Percentiles rank a stretch among this genome's conserved stretches.
These are phyloP conservation scores for Graphilbum fragrans DNA, from an alignment of 2,329 filamentous ascomycete genomes.

Conservation along the genomic window DNA sequence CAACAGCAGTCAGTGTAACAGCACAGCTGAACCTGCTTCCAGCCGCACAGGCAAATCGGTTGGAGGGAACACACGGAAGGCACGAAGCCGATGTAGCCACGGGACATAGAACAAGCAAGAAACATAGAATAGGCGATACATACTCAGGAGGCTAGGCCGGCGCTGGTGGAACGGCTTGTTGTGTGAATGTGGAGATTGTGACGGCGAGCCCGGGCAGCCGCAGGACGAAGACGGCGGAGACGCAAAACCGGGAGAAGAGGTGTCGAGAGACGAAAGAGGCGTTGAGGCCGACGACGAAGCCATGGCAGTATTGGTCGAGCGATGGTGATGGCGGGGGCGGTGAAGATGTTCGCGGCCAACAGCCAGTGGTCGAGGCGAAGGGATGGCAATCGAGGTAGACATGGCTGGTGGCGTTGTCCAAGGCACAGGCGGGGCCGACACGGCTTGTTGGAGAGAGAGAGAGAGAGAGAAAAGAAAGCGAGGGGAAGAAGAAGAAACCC, in stretches of 20 bases:
- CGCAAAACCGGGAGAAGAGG: slow-evolving; percentile 5
- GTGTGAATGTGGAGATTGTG: slow-evolving; percentile 10
- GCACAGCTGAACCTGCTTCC: no score
- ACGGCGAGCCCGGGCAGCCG: slow-evolving; percentile 5
- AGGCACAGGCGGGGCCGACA: neutral
- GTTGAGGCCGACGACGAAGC: neutral
- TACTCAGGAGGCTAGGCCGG: slow-evolving; percentile 52
- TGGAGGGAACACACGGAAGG: neutral
- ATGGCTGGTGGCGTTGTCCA: slow-evolving; percentile 22
- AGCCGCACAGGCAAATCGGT: neutral
- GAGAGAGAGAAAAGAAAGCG: no score
- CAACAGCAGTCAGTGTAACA: no score
- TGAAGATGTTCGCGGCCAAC: neutral
- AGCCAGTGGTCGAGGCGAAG: slow-evolving; percentile 21
- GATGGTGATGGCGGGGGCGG: slow-evolving; percentile 2
- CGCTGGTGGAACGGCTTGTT: slow-evolving; percentile 36
- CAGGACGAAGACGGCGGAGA: slow-evolving; percentile 5
- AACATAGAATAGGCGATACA: slow-evolving; percentile 12
- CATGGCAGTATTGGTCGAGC: neutral
- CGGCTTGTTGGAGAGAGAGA: neutral
- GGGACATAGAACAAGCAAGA: neutral
- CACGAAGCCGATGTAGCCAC: no score
- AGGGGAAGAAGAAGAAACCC: no score
- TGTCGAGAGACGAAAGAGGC: slow-evolving; percentile 2
- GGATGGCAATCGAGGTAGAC: slow-evolving; percentile 62